These are phyloP conservation scores for Pichia sp. DNA, from an alignment of 1,139 yeast species.

Conservation along the genomic window DNA sequence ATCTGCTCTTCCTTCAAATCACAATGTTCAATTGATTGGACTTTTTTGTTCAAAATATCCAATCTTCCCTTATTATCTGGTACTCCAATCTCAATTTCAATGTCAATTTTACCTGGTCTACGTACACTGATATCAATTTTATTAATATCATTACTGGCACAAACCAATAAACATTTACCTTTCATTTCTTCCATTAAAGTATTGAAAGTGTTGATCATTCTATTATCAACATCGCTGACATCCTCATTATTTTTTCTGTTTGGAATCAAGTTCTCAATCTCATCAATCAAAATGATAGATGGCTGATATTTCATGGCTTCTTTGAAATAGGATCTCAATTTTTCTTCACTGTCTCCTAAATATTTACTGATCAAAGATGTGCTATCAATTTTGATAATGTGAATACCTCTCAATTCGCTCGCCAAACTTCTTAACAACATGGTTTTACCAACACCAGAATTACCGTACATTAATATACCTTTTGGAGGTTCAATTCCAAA, in stretches of 20 bases:
- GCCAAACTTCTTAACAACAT: constrained; percentile 82
- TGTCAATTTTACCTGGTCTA: constrained; percentile 91
- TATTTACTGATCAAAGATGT: constrained; percentile 90
- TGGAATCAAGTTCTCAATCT: constrained; percentile 86
- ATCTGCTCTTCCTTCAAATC: constrained; percentile 46
- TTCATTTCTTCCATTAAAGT: constrained; percentile 90
- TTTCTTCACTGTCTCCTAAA: constrained; percentile 86
- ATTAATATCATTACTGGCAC: constrained; percentile 64
- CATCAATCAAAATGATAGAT: constrained; percentile 80
- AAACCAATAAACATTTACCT: constrained; percentile 40
- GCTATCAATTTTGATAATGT: constrained; percentile 77
- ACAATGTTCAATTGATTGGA: constrained; percentile 55
- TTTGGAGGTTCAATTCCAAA: constrained; percentile 91
- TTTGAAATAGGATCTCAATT: constrained; percentile 68
- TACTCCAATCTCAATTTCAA: constrained; percentile 71
- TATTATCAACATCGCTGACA: constrained; percentile 78
- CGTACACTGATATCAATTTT: constrained; percentile 79
- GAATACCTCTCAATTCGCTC: constrained; percentile 44
- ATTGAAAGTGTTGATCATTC: constrained; percentile 78
- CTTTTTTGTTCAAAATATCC: constrained; percentile 56
- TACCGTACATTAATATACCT: constrained; percentile 86
- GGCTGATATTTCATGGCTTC: constrained; percentile 88
- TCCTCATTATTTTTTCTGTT: constrained; percentile 66
- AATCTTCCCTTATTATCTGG: constrained; percentile 64
- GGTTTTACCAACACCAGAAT: constrained; percentile 97